phyloP scores from a whole-genome alignment of 78 protist genomes.

The Monocercomonoides exilis region DNA sequence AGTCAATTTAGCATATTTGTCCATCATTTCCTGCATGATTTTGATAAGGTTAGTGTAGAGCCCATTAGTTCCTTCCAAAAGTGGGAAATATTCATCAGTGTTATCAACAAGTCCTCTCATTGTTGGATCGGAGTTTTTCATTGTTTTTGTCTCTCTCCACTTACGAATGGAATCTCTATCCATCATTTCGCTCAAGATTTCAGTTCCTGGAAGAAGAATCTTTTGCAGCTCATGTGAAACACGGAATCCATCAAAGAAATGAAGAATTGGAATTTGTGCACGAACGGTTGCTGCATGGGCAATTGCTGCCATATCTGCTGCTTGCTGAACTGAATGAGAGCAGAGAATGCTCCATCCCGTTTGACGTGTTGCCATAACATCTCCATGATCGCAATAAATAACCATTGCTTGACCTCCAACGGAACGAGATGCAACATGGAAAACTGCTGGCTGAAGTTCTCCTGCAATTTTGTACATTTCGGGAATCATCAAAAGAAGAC shows the following conservation, averaged over 20 bases:
- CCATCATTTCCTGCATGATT: conserved; percentile 30
- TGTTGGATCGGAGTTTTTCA: conserved; percentile 41
- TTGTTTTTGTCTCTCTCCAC: conserved; percentile 28
- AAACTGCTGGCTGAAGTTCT: conserved; percentile 44
- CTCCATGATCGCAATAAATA: conserved; percentile 58
- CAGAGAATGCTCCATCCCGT: conserved; percentile 47
- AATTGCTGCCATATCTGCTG: conserved; percentile 37
- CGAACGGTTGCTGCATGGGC: conserved; percentile 44
- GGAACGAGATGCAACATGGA: conserved; percentile 55
- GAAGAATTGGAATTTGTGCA: conserved; percentile 44
- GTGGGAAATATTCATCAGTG: conserved; percentile 46
- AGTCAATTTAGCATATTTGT: conserved; percentile 28
- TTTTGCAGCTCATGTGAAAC: conserved; percentile 41
- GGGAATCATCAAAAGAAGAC: conserved; percentile 46
- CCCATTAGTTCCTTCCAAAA: conserved; percentile 33
- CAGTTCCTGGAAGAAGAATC: conserved; percentile 25
- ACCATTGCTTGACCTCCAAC: conserved; percentile 46
- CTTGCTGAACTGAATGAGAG: conserved; percentile 46
- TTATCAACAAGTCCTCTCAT: conserved; percentile 37
- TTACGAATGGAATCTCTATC: conserved; percentile 18
- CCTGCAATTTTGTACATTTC: conserved; percentile 65
- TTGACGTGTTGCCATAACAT: conserved; percentile 48
- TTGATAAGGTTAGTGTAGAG: conserved; percentile 28
- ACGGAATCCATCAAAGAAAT: conserved; percentile 69
- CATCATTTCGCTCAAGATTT: conserved; percentile 14